Evolutionary conservation across 345 rosid species (phyloP), one percentile per base, ranked within the genome.

Genomic region (Citrus sinensis): DNA sequence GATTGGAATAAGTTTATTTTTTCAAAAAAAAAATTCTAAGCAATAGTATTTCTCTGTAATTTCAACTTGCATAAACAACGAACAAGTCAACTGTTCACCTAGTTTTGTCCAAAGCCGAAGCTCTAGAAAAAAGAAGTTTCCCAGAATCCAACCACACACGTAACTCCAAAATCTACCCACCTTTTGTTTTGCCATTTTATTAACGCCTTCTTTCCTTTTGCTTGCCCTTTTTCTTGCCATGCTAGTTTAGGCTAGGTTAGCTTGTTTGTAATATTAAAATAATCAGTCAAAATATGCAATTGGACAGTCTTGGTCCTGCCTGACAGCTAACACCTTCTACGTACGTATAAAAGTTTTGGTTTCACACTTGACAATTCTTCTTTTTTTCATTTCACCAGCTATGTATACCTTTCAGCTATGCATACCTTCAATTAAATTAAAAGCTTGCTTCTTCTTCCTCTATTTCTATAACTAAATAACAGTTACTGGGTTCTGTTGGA

Each of bases 251-350:
- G 51, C 17, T 2, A 46, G 51, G 58, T 19, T 17, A 54, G 22
- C 58, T 17, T 1, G 20, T 54, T 17, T 17, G 7, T 54, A 54
- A 54, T 17, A 54, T 54, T 54, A 54, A 16, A 54, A 54, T 59
- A 59, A 27, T 66, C 78, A 49, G 87, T 88, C 89, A 86, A 85
- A 84, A 60, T 39, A 10, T 35, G 74, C 74, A 42, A 70, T 34
- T 78, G 69, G 83, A 0, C 73, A 30, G 67, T 61, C 71, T 32
- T 49, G 68, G 46, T 79, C 76, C 32, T 54, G 73, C 72, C 77
- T 46, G 84, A 74, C 89, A 67, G 86, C 84, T 76, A 74, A 39
- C 42, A 65, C 29, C 75, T 58, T 20, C 0, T 60, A 59, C 64
- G 46, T 65, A 54, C 64, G 46, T 76, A 68, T 71, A 72, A 67